Evolutionary conservation across 768 basidiomycete genomes (phyloP), one percentile per base, ranked within the genome.

Genomic region (Gloeostereum incarnatum): DNA sequence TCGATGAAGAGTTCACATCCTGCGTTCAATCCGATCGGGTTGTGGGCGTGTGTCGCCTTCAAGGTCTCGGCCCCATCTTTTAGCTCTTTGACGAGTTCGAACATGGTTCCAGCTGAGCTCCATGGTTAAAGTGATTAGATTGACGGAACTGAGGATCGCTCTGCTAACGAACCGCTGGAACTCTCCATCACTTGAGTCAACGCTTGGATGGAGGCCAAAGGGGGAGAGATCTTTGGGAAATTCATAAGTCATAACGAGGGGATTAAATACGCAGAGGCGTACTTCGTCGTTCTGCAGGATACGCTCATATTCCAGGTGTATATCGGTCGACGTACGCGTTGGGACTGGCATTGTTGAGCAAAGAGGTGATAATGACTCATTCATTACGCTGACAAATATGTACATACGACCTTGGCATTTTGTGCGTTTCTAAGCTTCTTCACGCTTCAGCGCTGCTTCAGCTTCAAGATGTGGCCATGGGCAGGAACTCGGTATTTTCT

Each of bases 1-100:
- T 85, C 81, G 50, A 87, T 81, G 65, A 94, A 91, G 27, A 94
- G 70, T 56, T 91, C 83, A 58, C 83, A 87, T 40, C 91, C 91
- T n/a, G 87, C 87, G 44, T 81, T 81, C 44, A 90, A 64, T 45
- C 87, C 79, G 60, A 92, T 85, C 17, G 85, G 74, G 56, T 90
- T 91, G n/a, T n/a, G n/a, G 19, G 78, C 65, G 1, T 77, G 71
- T n/a, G 67, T 66, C 18, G 62, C 56, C 46, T 73, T 78, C 37
- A 94, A 63, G 4, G 65, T 61, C 25, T 75, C 66, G 1, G 85
- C 81, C 31, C 79, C 86, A 31, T 82, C 73, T 41, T 88, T 78
- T 42, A 96, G 73, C 18, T 80, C 90, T 45, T 82, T 73, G 17
- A 87, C 81, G 20, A 98, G 78, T 58, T 99, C 94, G 49, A 83